phyloP scores from a whole-genome alignment of 2,329 filamentous ascomycete genomes.

The Trichoderma guizhouense region DNA sequence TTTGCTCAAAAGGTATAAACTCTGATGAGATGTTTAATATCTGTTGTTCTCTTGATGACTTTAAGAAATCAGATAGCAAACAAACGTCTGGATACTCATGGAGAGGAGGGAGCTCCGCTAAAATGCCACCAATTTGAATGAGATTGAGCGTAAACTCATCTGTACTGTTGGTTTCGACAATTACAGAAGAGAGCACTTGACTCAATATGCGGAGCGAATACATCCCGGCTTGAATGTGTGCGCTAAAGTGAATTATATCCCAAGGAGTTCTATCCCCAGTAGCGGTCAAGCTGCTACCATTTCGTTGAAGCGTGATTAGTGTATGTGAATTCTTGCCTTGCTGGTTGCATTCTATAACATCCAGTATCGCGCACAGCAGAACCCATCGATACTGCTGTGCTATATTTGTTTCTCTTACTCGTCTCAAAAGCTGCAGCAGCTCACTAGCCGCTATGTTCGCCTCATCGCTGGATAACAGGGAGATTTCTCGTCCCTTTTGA shows the following conservation, averaged over 20 bases:
- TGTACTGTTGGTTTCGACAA: background rate
- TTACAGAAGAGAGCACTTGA: conserved; percentile 29
- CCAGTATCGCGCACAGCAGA: conserved; percentile 28
- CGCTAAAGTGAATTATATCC: conserved; percentile 59
- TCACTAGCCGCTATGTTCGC: conserved; percentile 19
- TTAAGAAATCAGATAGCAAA: conserved; percentile 23
- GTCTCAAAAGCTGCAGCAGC: conserved; percentile 24
- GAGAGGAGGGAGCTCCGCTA: conserved; percentile 29
- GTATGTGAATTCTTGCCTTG: conserved; percentile 28
- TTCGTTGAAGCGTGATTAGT: conserved; percentile 25
- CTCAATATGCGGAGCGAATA: conserved; percentile 59
- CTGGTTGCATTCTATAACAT: conserved; percentile 30
- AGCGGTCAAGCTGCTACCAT: background rate
- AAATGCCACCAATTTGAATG: conserved; percentile 21
- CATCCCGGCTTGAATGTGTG: conserved; percentile 56
- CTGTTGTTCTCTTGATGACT: conserved; percentile 11
- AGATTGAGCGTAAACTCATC: background rate
- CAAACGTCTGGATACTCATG: conserved; percentile 26
- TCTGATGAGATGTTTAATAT: conserved; percentile 20
- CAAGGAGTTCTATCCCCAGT: conserved; percentile 38
- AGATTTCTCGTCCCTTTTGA: conserved; percentile 30
- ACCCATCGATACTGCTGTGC: conserved; percentile 24
- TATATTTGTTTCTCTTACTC: background rate
- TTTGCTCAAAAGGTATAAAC: conserved; percentile 21
- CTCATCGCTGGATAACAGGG: conserved; percentile 18